A percentile compares a stretch with the other conserved stretches of the same genome.
Conservation (phyloP, 176 grass and related monocot genomes). For the Miscanthus lutarioriparius region DNA sequence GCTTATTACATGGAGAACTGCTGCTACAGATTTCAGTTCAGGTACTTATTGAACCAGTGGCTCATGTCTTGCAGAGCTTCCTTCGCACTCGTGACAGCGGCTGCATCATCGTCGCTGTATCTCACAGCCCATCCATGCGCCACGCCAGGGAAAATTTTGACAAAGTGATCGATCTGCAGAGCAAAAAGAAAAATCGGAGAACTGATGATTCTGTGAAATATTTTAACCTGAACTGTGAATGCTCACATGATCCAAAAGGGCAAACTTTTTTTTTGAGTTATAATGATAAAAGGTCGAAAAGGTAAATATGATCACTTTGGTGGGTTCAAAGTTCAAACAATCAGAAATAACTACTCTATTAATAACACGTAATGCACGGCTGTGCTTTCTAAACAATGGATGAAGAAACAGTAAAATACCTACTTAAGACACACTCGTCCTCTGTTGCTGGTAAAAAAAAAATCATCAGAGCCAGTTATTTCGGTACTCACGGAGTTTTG, state of each 20-base stretch:
- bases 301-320: not conserved
- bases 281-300: not conserved
- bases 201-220: not conserved
- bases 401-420: not conserved
- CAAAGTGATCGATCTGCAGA: not conserved
- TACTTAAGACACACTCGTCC: not conserved
- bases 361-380: not conserved
- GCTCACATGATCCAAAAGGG: not conserved
- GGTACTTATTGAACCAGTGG: constrained; percentile 19
- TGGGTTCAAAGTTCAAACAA: not conserved
- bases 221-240: not conserved
- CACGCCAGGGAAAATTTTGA: constrained; percentile 23
- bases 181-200: not conserved
- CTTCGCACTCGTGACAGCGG: not conserved
- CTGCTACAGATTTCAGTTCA: constrained; percentile 6
- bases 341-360: not conserved
- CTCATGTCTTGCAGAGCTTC: constrained; percentile 15
- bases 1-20: not conserved
- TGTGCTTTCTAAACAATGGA: not conserved
- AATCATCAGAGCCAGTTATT: not conserved
- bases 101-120: not conserved
- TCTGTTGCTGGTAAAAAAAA: not conserved
- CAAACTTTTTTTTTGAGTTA: not conserved
- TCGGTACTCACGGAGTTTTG: not conserved
- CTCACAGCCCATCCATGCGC: constrained; percentile 33